Percentiles rank a stretch among this genome's conserved stretches.
Conservation (phyloP, 2,329 filamentous ascomycete genomes). For the Fonsecaea nubica region DNA sequence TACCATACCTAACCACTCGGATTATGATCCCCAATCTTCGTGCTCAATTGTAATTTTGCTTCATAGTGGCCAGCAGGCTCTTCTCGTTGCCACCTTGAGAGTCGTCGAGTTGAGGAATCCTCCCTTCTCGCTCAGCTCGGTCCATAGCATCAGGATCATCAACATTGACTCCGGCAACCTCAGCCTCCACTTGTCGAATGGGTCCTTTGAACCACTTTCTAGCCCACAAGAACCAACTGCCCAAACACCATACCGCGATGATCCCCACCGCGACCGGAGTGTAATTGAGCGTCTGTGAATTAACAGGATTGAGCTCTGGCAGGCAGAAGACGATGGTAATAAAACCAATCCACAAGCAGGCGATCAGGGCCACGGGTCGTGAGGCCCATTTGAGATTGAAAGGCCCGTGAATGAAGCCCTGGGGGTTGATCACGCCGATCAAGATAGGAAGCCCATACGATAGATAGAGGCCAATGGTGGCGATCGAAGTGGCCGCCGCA, state of each 20-base stretch:
- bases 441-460: constrained; percentile 65
- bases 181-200: constrained; percentile 59
- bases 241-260: constrained; percentile 56
- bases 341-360: constrained; percentile 60
- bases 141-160: constrained; percentile 56
- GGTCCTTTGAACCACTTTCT: constrained; percentile 64
- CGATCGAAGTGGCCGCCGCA: constrained; percentile 64
- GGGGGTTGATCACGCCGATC: constrained; percentile 60
- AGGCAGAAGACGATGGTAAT: constrained; percentile 66
- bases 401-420: constrained; percentile 62
- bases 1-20: neutral
- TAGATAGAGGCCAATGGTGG: constrained; percentile 65
- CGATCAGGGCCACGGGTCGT: constrained; percentile 56
- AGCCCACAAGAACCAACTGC: constrained; percentile 61
- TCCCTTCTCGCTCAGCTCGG: constrained; percentile 45
- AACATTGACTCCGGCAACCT: constrained; percentile 57
- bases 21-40: neutral
- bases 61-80: constrained; percentile 36
- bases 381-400: constrained; percentile 60
- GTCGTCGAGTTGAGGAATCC: constrained; percentile 29
- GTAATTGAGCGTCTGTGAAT: constrained; percentile 65
- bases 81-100: constrained; percentile 26
- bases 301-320: constrained; percentile 62
- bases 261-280: constrained; percentile 66
- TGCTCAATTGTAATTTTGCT: constrained; percentile 31